Conservation (phyloP, 2,329 filamentous ascomycete genomes). For the Capronia americana region DNA sequence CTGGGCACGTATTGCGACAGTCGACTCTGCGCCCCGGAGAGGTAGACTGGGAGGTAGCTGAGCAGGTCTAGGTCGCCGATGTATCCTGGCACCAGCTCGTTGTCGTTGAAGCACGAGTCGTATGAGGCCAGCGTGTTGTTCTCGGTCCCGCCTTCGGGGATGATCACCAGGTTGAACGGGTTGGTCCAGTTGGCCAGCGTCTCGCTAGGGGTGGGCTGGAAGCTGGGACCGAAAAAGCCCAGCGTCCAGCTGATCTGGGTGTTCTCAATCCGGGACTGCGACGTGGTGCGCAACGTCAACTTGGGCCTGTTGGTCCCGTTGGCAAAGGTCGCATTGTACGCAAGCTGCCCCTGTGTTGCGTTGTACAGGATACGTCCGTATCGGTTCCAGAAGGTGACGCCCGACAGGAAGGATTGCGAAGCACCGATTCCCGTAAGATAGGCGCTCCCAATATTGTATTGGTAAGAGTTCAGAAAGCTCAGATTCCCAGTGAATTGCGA, state of each 20-base stretch:
- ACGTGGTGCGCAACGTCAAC: conserved; percentile 61
- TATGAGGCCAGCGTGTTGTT: conserved; percentile 63
- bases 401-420: conserved; percentile 57
- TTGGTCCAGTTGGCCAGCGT: conserved; percentile 52
- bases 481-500: conserved; percentile 55
- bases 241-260: conserved; percentile 61
- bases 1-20: conserved; percentile 56
- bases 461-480: conserved; percentile 60
- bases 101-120: conserved; percentile 52
- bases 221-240: conserved; percentile 60
- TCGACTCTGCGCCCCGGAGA: conserved; percentile 53
- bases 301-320: conserved; percentile 57
- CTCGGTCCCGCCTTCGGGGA: conserved; percentile 57
- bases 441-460: conserved; percentile 54
- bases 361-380: conserved; percentile 63
- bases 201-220: conserved; percentile 44
- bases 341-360: conserved; percentile 54
- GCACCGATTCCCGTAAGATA: conserved; percentile 59
- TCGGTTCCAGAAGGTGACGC: conserved; percentile 60
- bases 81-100: conserved; percentile 46
- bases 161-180: conserved; percentile 54
- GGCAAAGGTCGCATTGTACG: conserved; percentile 55
- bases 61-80: conserved; percentile 50
- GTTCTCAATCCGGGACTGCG: conserved; percentile 62
- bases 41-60: conserved; percentile 55